Percentiles rank a stretch among this genome's conserved stretches.
Conservation (phyloP, 352 stramenopile species). For the Phytophthora tubulina region DNA sequence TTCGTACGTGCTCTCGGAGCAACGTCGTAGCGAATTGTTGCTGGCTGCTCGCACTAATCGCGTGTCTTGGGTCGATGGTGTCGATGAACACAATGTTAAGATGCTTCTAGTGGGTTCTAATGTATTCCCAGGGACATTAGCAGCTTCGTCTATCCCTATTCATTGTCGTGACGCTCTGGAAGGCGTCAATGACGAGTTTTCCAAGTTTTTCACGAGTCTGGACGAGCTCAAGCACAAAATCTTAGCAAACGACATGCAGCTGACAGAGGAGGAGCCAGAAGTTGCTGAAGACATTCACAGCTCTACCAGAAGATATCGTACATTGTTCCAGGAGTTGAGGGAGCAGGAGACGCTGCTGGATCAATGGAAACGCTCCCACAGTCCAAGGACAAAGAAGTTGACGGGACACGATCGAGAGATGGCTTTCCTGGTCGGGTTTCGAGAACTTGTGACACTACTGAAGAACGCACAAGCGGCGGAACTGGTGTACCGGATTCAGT, state of each 20-base stretch:
- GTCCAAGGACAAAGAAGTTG: constrained; percentile 38
- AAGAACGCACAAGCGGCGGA: constrained; percentile 72
- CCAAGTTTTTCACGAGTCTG: constrained; percentile 43
- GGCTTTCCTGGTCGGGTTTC: constrained; percentile 68
- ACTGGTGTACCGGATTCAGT: constrained; percentile 83
- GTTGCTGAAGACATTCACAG: neutral
- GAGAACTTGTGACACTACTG: constrained; percentile 65
- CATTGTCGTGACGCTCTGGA: constrained; percentile 63
- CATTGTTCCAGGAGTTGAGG: constrained; percentile 59
- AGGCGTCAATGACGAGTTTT: constrained; percentile 49
- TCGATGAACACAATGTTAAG: constrained; percentile 29
- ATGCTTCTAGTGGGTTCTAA: neutral
- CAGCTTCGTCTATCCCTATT: constrained; percentile 16
- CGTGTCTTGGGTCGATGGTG: constrained; percentile 77
- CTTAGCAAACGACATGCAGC: constrained; percentile 42
- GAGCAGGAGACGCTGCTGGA: constrained; percentile 49
- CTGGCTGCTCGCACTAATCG: constrained; percentile 72
- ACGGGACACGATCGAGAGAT: constrained; percentile 61
- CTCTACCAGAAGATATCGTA: constrained; percentile 30
- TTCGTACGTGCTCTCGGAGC: constrained; percentile 72
- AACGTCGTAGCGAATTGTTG: constrained; percentile 79
- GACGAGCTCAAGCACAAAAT: constrained; percentile 59
- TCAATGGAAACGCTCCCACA: constrained; percentile 56
- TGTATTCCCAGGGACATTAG: neutral
- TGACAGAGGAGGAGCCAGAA: constrained; percentile 29